Evolutionary conservation across 2,329 filamentous ascomycete species (phyloP).

Genomic region (Arthrobotrys conoides): DNA sequence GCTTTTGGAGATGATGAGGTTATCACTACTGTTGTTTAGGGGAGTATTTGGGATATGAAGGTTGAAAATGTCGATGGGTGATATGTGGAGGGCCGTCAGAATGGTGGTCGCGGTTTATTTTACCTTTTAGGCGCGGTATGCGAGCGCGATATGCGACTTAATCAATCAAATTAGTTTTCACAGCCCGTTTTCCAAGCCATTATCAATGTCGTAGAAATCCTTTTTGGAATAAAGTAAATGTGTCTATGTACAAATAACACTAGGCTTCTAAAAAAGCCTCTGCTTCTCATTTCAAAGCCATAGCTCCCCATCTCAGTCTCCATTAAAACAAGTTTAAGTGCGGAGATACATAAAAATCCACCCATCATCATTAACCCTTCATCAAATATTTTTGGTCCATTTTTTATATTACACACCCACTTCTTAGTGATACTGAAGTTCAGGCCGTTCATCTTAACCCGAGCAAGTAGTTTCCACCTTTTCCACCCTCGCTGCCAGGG

Average conservation of each 20-base stretch:
- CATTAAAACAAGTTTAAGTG: constrained; percentile 22
- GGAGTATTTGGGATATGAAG: too few relatives aligned
- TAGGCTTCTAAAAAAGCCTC: not conserved
- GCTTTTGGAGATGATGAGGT: constrained; percentile 68
- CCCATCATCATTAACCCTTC: not conserved
- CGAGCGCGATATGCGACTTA: too few relatives aligned
- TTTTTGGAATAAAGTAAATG: not conserved
- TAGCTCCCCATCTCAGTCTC: not conserved
- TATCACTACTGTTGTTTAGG: not conserved
- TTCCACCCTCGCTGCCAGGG: constrained; percentile 76
- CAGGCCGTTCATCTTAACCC: constrained; percentile 71
- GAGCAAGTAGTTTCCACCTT: constrained; percentile 75
- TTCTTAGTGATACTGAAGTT: not conserved
- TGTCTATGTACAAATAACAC: constrained; percentile 10
- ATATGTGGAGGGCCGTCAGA: too few relatives aligned
- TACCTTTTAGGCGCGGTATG: not conserved
- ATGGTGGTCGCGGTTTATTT: not conserved
- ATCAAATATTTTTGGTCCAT: not conserved
- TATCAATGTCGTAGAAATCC: not conserved
- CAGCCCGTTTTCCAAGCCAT: too few relatives aligned
- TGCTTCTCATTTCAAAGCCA: not conserved
- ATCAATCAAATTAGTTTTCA: not conserved
- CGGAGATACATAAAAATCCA: constrained; percentile 27
- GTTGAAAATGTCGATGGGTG: too few relatives aligned
- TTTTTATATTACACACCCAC: not conserved